Percentiles rank a stretch among this genome's conserved stretches.
Evolutionary conservation across 2,329 filamentous ascomycete genomes (phyloP).

Genomic region (Rhinocladiella mackenziei): DNA sequence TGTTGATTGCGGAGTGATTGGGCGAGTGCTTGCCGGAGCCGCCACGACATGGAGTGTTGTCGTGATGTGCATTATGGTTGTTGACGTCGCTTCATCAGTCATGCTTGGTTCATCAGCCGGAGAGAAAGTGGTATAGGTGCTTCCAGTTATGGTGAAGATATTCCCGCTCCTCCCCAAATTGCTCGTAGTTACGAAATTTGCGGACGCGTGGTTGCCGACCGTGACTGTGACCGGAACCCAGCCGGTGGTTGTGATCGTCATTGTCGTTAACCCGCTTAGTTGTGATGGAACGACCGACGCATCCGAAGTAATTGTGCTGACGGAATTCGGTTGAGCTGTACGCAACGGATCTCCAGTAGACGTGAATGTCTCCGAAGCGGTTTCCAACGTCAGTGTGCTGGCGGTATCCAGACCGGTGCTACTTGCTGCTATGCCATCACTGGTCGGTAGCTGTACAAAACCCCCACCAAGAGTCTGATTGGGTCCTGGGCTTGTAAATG

Average conservation of each 20-base stretch:
- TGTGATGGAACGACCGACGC: neutral
- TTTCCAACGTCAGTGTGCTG: no score
- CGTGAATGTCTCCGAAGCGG: neutral
- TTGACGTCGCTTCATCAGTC: conserved; percentile 6
- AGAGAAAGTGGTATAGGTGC: conserved; percentile 12
- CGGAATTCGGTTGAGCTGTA: neutral
- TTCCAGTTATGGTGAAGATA: conserved; percentile 11
- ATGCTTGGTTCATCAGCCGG: neutral
- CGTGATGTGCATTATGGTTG: conserved; percentile 6
- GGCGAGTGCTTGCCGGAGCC: conserved; percentile 9
- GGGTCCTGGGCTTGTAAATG: no score
- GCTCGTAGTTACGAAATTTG: neutral
- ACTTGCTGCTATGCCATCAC: neutral
- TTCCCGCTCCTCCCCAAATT: conserved; percentile 1
- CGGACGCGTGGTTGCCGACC: neutral
- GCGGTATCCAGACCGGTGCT: neutral
- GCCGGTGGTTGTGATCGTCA: conserved; percentile 13
- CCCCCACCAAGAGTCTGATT: neutral
- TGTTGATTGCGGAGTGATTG: neutral
- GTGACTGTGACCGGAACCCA: conserved; percentile 15
- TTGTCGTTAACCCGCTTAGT: conserved; percentile 1
- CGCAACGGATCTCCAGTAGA: no score
- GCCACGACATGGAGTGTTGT: conserved; percentile 7
- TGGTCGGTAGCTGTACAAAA: conserved; percentile 2
- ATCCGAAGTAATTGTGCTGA: neutral